Evolutionary conservation across 2,329 filamentous ascomycete genomes (phyloP).

Genomic region (Lecanoromycetidae sp.): DNA sequence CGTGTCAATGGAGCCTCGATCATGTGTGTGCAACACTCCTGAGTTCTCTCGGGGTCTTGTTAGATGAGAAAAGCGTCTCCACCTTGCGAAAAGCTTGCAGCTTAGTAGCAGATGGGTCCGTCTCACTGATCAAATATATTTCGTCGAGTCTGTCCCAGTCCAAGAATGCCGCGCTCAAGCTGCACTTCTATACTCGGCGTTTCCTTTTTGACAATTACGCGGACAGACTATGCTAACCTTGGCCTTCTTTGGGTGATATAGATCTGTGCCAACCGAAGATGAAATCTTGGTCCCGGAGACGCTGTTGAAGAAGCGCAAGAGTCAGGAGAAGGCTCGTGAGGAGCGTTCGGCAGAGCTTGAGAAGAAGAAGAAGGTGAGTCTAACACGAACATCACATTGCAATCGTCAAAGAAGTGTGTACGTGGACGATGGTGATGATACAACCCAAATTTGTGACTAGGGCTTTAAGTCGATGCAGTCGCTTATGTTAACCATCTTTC

Average conservation of each 20-base stretch:
- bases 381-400: slow-evolving; percentile 59
- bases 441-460: slow-evolving; percentile 84
- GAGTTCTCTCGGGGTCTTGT: slow-evolving; percentile 57
- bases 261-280: slow-evolving; percentile 84
- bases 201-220: slow-evolving; percentile 51
- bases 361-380: slow-evolving; percentile 82
- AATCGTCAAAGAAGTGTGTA: slow-evolving; percentile 58
- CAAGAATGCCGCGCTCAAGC: slow-evolving; percentile 84
- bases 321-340: slow-evolving; percentile 88
- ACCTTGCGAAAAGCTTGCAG: neutral
- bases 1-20: slow-evolving; percentile 26
- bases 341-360: slow-evolving; percentile 66
- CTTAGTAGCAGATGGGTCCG: slow-evolving; percentile 2
- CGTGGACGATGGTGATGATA: slow-evolving; percentile 62
- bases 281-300: slow-evolving; percentile 98
- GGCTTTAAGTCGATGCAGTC: slow-evolving; percentile 87
- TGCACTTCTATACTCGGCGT: slow-evolving; percentile 87
- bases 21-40: slow-evolving; percentile 39
- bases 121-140: slow-evolving; percentile 71
- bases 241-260: slow-evolving; percentile 32
- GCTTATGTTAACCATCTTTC: slow-evolving; percentile 96
- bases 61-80: slow-evolving; percentile 46
- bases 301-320: slow-evolving; percentile 99
- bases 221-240: slow-evolving; percentile 68
- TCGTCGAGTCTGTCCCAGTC: slow-evolving; percentile 68